Evolutionary conservation across 2,329 filamentous ascomycete species (phyloP), one percentile per base, ranked within the genome.

Genomic region (Calonectria fujianensis): DNA sequence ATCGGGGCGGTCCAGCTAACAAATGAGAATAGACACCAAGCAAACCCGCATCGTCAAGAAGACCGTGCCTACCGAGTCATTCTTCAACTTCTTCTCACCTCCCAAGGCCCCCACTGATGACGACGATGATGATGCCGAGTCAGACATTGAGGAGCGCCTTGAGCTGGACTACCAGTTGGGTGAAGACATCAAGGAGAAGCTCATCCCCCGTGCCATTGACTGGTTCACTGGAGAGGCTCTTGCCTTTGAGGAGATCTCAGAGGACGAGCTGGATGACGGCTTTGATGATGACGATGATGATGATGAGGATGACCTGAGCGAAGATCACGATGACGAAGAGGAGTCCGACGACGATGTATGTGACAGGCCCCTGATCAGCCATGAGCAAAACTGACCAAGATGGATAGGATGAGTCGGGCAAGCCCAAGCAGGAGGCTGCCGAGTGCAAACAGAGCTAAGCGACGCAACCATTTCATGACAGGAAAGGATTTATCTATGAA

Each of bases 111-210:
- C 95, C 35, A 90, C 89, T 65, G 94, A 95, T 65, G 88, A 89
- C 18, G 83, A 92, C 52, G 94, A 96, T 76, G 94, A 92, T 45
- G 94, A 96, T 79, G 93, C 94, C 75, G 93, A 94, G 70, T 94
- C 93, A 67, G 97, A 99, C 85, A 98, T 99, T 68, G 97, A 99
- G 89, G 96, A 98, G 87, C 96, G 97, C 78, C 92, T 99, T 72
- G 97, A 99, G 89, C 93, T 99, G 68, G 97, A 99, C 88, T 99
- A 98, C 87, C 96, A 98, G 88, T 93, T 99, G 57, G 97, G 97
- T 79, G 97, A 99, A 89, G 97, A 99, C 84, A 98, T 99, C 89
- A 99, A 99, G 90, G 97, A 99, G 91, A 99, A 99, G 90, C 91
- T 99, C 79, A 99, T 99, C 81, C 97, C 97, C 78, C 96, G 96